These are phyloP conservation scores for Silene latifolia DNA, from an alignment of 148 eudicot genomes.

Conservation along the genomic window DNA sequence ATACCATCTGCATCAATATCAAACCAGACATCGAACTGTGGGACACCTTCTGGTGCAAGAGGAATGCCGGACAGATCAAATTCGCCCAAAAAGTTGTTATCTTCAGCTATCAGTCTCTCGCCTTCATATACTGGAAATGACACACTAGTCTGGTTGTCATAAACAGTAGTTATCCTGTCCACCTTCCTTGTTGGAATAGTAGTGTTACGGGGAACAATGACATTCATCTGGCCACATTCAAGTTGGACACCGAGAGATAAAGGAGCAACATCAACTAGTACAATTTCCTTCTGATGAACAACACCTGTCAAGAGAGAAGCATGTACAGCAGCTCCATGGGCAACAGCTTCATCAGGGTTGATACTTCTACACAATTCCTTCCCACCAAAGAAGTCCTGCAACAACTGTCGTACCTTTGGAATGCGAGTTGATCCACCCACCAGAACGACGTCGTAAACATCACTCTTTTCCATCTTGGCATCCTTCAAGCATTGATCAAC, in stretches of 20 bases:
- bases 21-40: conserved; percentile 9
- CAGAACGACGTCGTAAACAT: conserved; percentile 26
- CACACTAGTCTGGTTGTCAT: not conserved
- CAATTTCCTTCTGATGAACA: conserved; percentile 11
- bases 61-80: conserved; percentile 13
- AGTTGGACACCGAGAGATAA: conserved; percentile 8
- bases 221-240: not conserved
- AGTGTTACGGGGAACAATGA: conserved; percentile 24
- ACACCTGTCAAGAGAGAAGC: conserved; percentile 25
- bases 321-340: conserved; percentile 28
- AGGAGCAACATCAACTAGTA: conserved; percentile 24
- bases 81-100: conserved; percentile 18
- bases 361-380: conserved; percentile 22
- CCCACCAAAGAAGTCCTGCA: conserved; percentile 20
- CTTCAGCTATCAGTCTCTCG: conserved; percentile 4
- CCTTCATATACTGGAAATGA: conserved; percentile 20
- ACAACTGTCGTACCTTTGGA: conserved; percentile 26
- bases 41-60: not conserved
- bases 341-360: conserved; percentile 29
- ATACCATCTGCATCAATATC: conserved; percentile 29
- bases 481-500: conserved; percentile 19
- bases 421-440: conserved; percentile 37
- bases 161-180: not conserved
- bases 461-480: conserved; percentile 20
- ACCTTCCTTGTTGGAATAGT: conserved; percentile 11